Conservation (phyloP, 345 rosid genomes). For the Pistacia integerrima region DNA sequence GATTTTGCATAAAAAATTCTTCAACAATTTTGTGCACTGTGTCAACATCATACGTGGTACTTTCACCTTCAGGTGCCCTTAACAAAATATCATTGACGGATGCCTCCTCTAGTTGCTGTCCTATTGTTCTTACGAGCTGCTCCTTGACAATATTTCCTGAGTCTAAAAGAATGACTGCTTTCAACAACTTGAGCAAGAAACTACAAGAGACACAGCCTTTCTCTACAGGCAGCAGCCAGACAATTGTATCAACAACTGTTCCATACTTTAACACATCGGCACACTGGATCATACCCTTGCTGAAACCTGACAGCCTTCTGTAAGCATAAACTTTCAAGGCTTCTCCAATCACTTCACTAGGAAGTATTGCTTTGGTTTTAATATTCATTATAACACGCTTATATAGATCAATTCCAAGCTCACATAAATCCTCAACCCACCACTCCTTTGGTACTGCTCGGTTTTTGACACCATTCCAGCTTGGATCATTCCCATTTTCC, state of each 20-base stretch:
- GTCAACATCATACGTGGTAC: slow-evolving; percentile 61
- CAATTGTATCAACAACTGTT: slow-evolving; percentile 56
- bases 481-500: slow-evolving; percentile 49
- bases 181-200: slow-evolving; percentile 77
- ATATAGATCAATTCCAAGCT: slow-evolving; percentile 68
- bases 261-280: slow-evolving; percentile 54
- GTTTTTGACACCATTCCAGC: slow-evolving; percentile 37
- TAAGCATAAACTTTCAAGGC: slow-evolving; percentile 84
- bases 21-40: slow-evolving; percentile 53
- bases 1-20: slow-evolving; percentile 63
- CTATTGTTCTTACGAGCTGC: slow-evolving; percentile 58
- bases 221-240: slow-evolving; percentile 63
- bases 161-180: slow-evolving; percentile 59
- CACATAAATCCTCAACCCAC: slow-evolving; percentile 95
- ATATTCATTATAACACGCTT: slow-evolving; percentile 57
- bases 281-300: slow-evolving; percentile 56
- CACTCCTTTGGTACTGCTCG: slow-evolving; percentile 74
- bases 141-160: slow-evolving; percentile 48
- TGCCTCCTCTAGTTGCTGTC: slow-evolving; percentile 84
- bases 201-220: slow-evolving; percentile 73
- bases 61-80: slow-evolving; percentile 50
- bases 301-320: slow-evolving; percentile 66
- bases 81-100: slow-evolving; percentile 64
- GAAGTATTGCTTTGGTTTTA: slow-evolving; percentile 43
- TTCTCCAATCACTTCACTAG: slow-evolving; percentile 75